Conservation (phyloP, 441 rosid genomes). For the Omphalea diandra region DNA sequence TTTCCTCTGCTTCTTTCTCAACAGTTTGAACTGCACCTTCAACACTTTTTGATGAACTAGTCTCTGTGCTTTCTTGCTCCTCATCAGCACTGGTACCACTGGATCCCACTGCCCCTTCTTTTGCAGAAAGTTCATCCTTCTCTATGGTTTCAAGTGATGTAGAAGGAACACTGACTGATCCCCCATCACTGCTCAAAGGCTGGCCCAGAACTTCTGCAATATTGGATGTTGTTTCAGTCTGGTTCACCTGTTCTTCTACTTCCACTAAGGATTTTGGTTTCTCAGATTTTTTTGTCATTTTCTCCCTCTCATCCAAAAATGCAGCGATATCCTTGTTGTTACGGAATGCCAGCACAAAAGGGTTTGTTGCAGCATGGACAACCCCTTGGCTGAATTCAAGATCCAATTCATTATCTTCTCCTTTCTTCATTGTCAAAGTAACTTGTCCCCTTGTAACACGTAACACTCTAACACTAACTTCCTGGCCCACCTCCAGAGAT, state of each 20-base stretch:
- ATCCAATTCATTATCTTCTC: conserved; percentile 42
- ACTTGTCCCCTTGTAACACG: conserved; percentile 65
- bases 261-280: conserved; percentile 26
- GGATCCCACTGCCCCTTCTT: conserved; percentile 23
- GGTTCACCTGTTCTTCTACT: conserved; percentile 22
- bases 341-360: conserved; percentile 76
- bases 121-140: conserved; percentile 23
- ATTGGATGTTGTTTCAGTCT: conserved; percentile 27
- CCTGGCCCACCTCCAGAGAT: conserved; percentile 65
- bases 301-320: conserved; percentile 67
- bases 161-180: conserved; percentile 20
- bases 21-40: conserved; percentile 14
- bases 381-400: conserved; percentile 45
- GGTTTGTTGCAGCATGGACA: conserved; percentile 67
- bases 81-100: conserved; percentile 18
- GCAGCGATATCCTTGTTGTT: conserved; percentile 69
- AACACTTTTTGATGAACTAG: conserved; percentile 8
- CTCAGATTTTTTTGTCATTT: conserved; percentile 29
- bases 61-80: conserved; percentile 13
- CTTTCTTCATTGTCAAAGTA: conserved; percentile 86
- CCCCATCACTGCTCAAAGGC: conserved; percentile 24
- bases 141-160: conserved; percentile 24
- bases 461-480: conserved; percentile 70
- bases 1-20: conserved; percentile 33
- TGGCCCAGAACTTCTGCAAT: conserved; percentile 30